phyloP scores from a whole-genome alignment of 164 flowering plant species.

The Nymphaea thermarum region DNA sequence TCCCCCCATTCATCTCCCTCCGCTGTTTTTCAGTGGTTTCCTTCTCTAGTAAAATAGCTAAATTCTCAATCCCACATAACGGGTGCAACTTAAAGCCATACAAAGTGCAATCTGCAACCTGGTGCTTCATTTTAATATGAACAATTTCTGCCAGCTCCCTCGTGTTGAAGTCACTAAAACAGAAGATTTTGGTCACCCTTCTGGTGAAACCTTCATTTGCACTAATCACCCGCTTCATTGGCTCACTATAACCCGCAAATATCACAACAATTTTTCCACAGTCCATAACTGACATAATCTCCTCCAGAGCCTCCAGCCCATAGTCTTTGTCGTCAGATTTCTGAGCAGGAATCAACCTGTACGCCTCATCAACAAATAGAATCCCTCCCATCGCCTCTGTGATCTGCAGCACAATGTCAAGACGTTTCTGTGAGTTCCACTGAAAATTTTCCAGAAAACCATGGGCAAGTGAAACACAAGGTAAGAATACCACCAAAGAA shows the following conservation, averaged over 20 bases:
- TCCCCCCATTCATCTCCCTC: constrained; percentile 88
- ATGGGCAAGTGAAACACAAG: too few species aligned
- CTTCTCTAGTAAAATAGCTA: constrained; percentile 44
- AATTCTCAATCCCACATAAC: constrained; percentile 52
- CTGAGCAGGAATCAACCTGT: constrained; percentile 87
- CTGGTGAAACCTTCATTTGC: constrained; percentile 94
- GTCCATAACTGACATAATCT: constrained; percentile 99
- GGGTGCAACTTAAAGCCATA: constrained; percentile 77
- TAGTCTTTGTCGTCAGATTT: constrained; percentile 93
- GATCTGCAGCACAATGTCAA: constrained; percentile 32
- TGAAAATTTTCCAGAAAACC: too few species aligned
- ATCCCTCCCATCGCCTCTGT: constrained; percentile 98
- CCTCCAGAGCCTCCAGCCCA: constrained; percentile 94
- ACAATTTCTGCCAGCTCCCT: constrained; percentile 70
- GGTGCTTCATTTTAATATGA: constrained; percentile 70
- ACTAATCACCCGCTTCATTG: constrained; percentile 80
- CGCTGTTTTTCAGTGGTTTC: constrained; percentile 70
- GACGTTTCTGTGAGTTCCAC: background rate
- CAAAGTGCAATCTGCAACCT: constrained; percentile 38
- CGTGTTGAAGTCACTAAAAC: constrained; percentile 60
- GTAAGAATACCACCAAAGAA: too few species aligned
- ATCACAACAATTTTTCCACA: constrained; percentile 89
- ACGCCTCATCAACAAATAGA: constrained; percentile 97
- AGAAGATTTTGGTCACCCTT: constrained; percentile 89
- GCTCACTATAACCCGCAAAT: constrained; percentile 93